Conservation (phyloP, 2,329 filamentous ascomycete genomes). For the Fusarium algeriense region DNA sequence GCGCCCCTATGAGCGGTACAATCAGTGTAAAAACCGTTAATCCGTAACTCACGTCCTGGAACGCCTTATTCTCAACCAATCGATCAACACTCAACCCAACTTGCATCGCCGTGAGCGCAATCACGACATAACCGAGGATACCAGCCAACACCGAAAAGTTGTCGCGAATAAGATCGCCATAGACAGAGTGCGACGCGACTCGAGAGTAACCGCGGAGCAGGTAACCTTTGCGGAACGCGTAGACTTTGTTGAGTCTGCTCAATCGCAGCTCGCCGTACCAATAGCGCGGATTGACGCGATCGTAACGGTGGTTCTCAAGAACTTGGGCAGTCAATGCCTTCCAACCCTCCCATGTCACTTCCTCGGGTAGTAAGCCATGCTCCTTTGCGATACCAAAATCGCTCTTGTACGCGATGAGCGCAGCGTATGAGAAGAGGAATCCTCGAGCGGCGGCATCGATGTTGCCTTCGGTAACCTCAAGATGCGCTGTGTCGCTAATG, state of each 20-base stretch:
- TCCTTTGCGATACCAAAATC: conserved; percentile 55
- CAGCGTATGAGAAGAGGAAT: conserved; percentile 55
- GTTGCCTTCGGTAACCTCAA: conserved; percentile 14
- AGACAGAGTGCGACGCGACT: conserved; percentile 34
- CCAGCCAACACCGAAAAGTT: conserved; percentile 37
- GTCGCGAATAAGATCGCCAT: conserved; percentile 33
- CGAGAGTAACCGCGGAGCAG: conserved; percentile 32
- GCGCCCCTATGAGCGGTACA: conserved; percentile 28
- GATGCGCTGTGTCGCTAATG: conserved; percentile 41
- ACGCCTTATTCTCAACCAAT: conserved; percentile 6
- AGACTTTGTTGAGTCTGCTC: conserved; percentile 53
- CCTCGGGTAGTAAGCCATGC: conserved; percentile 51
- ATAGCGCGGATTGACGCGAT: conserved; percentile 54
- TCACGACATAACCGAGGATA: conserved; percentile 36
- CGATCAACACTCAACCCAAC: conserved; percentile 26
- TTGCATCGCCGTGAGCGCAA: conserved; percentile 37
- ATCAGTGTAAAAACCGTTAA: conserved; percentile 32
- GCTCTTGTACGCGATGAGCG: conserved; percentile 53
- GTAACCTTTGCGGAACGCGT: conserved; percentile 27
- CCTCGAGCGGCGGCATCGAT: conserved; percentile 50
- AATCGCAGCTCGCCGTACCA: conserved; percentile 58
- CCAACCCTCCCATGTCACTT: conserved; percentile 56
- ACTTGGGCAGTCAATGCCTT: conserved; percentile 46
- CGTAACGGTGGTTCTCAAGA: conserved; percentile 46
- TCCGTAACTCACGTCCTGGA: conserved; percentile 30